These are phyloP conservation scores for Cyclostephanos invisitatus DNA, from an alignment of 108 stramenopile species.

Conservation along the genomic window DNA sequence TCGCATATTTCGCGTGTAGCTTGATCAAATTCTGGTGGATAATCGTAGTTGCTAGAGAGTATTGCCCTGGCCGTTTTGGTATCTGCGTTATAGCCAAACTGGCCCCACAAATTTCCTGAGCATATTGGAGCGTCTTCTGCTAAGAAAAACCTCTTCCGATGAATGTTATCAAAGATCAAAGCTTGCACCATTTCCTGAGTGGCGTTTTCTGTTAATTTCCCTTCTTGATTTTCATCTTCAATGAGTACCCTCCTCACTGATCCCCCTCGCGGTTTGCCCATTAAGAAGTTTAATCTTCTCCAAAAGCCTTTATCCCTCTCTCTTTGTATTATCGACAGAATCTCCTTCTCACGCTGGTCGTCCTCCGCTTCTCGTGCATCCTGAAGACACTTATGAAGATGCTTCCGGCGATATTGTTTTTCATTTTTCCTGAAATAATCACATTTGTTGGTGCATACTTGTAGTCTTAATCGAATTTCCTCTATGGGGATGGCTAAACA, in stretches of 20 bases:
- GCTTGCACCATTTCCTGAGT: background rate
- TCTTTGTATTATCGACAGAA: slow-evolving; percentile 14
- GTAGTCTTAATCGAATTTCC: background rate
- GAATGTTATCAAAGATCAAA: background rate
- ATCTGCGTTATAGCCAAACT: background rate
- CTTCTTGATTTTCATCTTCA: background rate
- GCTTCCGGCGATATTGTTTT: background rate
- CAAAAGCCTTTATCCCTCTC: slow-evolving; percentile 24
- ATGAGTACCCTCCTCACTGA: too few relatives aligned
- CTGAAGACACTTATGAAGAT: slow-evolving; percentile 1
- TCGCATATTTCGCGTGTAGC: background rate
- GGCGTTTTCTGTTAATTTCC: background rate
- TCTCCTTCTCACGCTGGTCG: slow-evolving; percentile 1
- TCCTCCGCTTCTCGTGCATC: slow-evolving; percentile 1
- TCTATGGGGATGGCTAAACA: background rate
- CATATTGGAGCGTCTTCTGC: background rate
- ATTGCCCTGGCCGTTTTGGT: background rate
- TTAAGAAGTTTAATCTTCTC: slow-evolving; percentile 5
- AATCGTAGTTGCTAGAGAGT: background rate
- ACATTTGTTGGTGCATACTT: slow-evolving; percentile 12
- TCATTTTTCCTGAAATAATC: slow-evolving; percentile 11
- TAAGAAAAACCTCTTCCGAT: background rate
- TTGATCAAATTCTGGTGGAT: background rate
- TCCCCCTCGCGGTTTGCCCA: background rate
- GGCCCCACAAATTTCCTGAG: background rate